These are phyloP conservation scores for Chionographis japonica DNA, from an alignment of 106 monocot genomes.

Conservation along the genomic window DNA sequence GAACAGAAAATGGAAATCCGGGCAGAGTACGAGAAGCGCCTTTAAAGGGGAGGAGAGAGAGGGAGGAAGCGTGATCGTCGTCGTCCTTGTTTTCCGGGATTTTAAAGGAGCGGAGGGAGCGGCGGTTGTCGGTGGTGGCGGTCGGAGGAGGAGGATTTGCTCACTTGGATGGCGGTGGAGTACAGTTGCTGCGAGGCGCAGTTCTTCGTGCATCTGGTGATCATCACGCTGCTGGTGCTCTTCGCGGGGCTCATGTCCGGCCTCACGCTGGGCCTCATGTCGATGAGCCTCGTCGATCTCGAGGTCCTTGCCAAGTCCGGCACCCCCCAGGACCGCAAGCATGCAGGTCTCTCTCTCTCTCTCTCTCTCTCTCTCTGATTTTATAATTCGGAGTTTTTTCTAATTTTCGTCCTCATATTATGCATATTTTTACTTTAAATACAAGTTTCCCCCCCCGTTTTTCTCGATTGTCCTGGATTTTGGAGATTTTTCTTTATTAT, in stretches of 20 bases:
- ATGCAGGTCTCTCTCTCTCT: conserved; percentile 31
- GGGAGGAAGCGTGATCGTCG: too few species aligned
- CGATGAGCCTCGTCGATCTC: conserved; percentile 72
- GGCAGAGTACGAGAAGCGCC: too few species aligned
- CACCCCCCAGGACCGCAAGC: conserved; percentile 43
- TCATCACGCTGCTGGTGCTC: conserved; percentile 42
- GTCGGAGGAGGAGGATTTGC: too few species aligned
- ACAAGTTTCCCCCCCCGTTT: too few species aligned
- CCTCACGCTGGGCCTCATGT: conserved; percentile 67
- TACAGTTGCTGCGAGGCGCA: conserved; percentile 38
- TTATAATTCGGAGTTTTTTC: neutral
- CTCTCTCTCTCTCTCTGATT: neutral
- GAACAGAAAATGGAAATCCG: too few species aligned
- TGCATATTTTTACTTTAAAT: too few species aligned
- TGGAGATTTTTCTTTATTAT: too few species aligned
- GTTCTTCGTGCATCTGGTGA: conserved; percentile 41
- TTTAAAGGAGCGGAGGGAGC: too few species aligned
- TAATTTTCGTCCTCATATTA: too few species aligned
- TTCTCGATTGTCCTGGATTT: too few species aligned
- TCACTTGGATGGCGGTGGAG: conserved; percentile 51
- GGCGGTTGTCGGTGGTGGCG: conserved; percentile 41
- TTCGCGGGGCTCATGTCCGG: conserved; percentile 80
- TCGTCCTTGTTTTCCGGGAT: too few species aligned
- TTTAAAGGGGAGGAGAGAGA: too few species aligned
- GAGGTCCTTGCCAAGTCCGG: conserved; percentile 75